Evolutionary conservation across 2,329 filamentous ascomycete genomes (phyloP), one percentile per base, ranked within the genome.

Genomic region (Paradendryphiella salina): DNA sequence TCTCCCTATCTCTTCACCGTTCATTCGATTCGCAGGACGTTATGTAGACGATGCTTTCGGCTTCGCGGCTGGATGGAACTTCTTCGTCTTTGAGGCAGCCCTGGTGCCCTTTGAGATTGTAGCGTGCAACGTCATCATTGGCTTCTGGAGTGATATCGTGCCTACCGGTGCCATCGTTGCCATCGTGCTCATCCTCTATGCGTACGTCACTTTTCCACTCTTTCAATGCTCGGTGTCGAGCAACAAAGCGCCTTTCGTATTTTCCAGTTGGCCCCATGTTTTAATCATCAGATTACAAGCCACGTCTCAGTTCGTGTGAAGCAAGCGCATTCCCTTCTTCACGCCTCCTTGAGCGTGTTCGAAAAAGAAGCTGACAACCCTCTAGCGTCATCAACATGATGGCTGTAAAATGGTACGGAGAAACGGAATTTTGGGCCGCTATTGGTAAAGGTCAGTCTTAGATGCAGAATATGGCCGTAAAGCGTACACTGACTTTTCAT

Each of bases 31-130:
- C 63, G 88, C 88, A 3, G 86, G 87, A 11, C 82, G 86, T 38
- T 90, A 84, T 59, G 86, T 90, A 23, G 87, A 90, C 59, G 86
- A 89, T 57, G 85, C 87, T 2, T 87, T 90, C 52, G 86, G 86
- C 0, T 86, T 89, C 49, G 85, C 85, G 5, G 82, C 85, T 1
- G 87, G 87, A 4, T 89, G 86, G 82, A 89, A 89, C 68, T 89
- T 88, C 61, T 88, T 88, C 75, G 70, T 88, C 35, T 87, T 87
- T 56, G 83, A 88, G 66, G 86, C 86, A 1, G 80, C 80, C 2
- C 74, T 88, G 3, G 84, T 88, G 4, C 85, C 85, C 0, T 88
- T 87, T 47, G 85, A 88, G 59, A 80, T 88, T 20, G 83, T 84
- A 15, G 73, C 73, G 18, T 75, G 72, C 52, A 72, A 72, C 43